phyloP scores from a whole-genome alignment of 2,329 filamentous ascomycete species.

The Xylariaceae sp. region DNA sequence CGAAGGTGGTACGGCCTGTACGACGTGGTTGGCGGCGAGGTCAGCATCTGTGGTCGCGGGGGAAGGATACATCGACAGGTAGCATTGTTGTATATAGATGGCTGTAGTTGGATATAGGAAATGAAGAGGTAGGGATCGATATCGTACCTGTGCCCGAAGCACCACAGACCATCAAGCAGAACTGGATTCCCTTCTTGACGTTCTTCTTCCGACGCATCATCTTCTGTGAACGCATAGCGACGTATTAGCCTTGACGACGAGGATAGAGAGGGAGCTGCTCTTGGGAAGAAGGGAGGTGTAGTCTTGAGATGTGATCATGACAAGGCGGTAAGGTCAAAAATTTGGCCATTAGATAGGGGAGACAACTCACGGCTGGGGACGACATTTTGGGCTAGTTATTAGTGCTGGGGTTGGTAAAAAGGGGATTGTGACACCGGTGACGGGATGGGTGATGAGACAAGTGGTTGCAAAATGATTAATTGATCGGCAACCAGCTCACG shows the following conservation, averaged over 20 bases:
- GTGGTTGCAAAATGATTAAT: slow-evolving; percentile 10
- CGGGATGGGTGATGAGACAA: not conserved
- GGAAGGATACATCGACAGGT: slow-evolving; percentile 1
- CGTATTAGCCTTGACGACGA: slow-evolving; percentile 19
- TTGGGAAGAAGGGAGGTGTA: slow-evolving; percentile 14
- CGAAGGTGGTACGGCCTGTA: slow-evolving; percentile 92
- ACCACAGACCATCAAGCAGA: slow-evolving; percentile 99
- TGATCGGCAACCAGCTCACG: slow-evolving; percentile 12
- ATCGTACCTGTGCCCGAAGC: slow-evolving; percentile 91
- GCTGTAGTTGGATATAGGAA: not conserved
- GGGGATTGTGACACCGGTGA: slow-evolving; percentile 8
- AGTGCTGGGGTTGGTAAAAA: slow-evolving; percentile 21
- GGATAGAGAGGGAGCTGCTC: slow-evolving; percentile 1
- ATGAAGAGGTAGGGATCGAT: slow-evolving; percentile 11
- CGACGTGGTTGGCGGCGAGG: slow-evolving; percentile 12
- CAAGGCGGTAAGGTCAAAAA: slow-evolving; percentile 9
- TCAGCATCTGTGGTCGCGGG: too few species aligned
- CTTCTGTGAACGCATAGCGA: slow-evolving; percentile 53
- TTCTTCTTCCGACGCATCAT: slow-evolving; percentile 99
- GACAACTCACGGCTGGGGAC: slow-evolving; percentile 33
- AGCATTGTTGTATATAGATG: slow-evolving; percentile 6
- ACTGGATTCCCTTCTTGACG: slow-evolving; percentile 99
- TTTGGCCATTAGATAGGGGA: slow-evolving; percentile 21
- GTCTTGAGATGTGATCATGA: slow-evolving; percentile 19
- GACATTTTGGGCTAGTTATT: slow-evolving; percentile 36